These are phyloP conservation scores for Urochloa ruziziensis DNA, from an alignment of 176 grass and related monocot species.

Conservation along the genomic window DNA sequence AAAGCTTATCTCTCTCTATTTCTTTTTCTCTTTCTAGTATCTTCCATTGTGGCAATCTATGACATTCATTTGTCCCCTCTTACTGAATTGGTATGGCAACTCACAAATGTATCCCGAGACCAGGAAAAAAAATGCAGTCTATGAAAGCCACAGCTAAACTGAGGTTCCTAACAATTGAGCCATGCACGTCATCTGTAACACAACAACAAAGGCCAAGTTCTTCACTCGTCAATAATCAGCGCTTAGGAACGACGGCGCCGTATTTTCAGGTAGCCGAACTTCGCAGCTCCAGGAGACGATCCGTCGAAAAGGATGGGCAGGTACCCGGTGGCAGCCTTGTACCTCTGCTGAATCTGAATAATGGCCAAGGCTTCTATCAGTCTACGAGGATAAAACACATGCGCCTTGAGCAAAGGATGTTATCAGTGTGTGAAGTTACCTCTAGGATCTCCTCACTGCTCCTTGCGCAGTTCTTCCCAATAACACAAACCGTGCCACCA, in stretches of 20 bases:
- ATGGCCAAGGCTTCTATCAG: neutral
- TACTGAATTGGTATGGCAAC: neutral
- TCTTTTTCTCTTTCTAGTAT: neutral
- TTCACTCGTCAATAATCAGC: neutral
- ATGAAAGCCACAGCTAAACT: neutral
- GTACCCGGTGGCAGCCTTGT: constrained; percentile 78
- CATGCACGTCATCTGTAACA: neutral
- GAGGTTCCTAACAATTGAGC: neutral
- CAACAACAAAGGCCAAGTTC: neutral
- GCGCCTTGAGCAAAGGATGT: neutral
- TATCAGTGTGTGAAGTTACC: constrained; percentile 26
- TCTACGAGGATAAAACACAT: neutral
- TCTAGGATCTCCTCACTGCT: constrained; percentile 70
- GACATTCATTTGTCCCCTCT: neutral
- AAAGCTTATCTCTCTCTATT: neutral
- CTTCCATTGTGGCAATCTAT: neutral
- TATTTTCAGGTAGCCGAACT: constrained; percentile 86
- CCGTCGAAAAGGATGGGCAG: constrained; percentile 73
- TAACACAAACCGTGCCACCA: constrained; percentile 60
- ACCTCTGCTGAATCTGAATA: constrained; percentile 86
- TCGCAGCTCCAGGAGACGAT: constrained; percentile 78
- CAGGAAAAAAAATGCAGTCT: neutral
- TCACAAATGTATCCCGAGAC: neutral
- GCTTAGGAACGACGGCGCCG: neutral
- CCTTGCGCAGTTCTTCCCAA: constrained; percentile 58